A percentile compares a stretch with the other conserved stretches of the same genome.
These are phyloP conservation scores for Arbutus unedo DNA, from an alignment of 148 eudicot genomes.

Conservation along the genomic window DNA sequence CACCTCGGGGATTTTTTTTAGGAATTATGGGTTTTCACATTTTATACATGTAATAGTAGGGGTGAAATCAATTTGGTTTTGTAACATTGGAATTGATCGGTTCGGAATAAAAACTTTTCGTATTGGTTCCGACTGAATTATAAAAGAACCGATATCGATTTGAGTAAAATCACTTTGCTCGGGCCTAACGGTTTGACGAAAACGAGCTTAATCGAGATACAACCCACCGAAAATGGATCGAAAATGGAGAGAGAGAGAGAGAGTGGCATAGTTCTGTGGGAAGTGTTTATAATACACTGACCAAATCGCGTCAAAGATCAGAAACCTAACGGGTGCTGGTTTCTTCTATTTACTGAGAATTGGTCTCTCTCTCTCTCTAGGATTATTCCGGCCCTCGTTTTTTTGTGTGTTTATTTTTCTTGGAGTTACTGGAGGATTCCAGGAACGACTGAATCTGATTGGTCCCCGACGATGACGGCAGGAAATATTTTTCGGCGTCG, in stretches of 20 bases:
- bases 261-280: not conserved
- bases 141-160: too few species aligned
- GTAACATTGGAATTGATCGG: too few species aligned
- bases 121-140: too few species aligned
- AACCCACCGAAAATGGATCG: too few species aligned
- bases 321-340: not conserved
- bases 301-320: not conserved
- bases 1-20: too few species aligned
- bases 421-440: not conserved
- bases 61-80: too few species aligned
- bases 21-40: too few species aligned
- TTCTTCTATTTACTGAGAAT: not conserved
- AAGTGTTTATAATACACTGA: not conserved
- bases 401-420: not conserved
- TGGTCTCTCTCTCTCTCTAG: not conserved
- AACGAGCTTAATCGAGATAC: too few species aligned
- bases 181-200: too few species aligned
- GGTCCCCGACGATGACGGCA: not conserved
- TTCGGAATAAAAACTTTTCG: too few species aligned
- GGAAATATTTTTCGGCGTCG: not conserved
- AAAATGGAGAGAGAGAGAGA: not conserved
- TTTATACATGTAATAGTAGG: too few species aligned
- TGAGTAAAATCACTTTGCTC: too few species aligned
- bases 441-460: not conserved
- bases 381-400: not conserved